These are phyloP conservation scores for Asterochloris sp. DNA, from an alignment of 139 green algal genomes.

Conservation along the genomic window DNA sequence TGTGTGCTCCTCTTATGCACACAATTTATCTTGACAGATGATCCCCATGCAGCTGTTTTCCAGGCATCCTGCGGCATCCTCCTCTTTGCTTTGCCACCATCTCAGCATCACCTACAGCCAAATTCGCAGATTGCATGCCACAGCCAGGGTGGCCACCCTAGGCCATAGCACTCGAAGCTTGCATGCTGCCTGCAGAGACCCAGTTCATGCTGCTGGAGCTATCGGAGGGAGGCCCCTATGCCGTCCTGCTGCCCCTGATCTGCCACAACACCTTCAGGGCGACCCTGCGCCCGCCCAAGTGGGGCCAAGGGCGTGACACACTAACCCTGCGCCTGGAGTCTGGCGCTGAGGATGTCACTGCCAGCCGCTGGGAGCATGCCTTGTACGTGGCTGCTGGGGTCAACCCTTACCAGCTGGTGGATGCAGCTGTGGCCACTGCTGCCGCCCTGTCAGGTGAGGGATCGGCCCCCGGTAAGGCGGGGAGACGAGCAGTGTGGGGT, in stretches of 20 bases:
- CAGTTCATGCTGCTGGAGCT: constrained; percentile 87
- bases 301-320: constrained; percentile 13
- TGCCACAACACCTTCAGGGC: constrained; percentile 62
- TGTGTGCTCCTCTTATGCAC: neutral
- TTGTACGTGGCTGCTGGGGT: constrained; percentile 38
- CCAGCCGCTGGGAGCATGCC: constrained; percentile 28
- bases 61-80: neutral
- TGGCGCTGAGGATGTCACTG: constrained; percentile 45
- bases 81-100: neutral
- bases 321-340: constrained; percentile 71
- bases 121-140: neutral
- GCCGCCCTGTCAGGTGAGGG: constrained; percentile 59
- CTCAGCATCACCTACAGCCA: neutral
- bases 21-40: neutral
- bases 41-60: neutral
- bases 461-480: no score
- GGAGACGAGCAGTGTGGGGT: no score
- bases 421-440: constrained; percentile 59
- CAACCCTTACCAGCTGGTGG: constrained; percentile 57
- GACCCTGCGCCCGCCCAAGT: constrained; percentile 60
- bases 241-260: constrained; percentile 77
- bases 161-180: neutral
- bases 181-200: constrained; percentile 77
- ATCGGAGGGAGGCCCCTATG: constrained; percentile 35
- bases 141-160: neutral